Evolutionary conservation across 805 yeast genomes (phyloP).

Genomic region (Saturnispora mendoncae): DNA sequence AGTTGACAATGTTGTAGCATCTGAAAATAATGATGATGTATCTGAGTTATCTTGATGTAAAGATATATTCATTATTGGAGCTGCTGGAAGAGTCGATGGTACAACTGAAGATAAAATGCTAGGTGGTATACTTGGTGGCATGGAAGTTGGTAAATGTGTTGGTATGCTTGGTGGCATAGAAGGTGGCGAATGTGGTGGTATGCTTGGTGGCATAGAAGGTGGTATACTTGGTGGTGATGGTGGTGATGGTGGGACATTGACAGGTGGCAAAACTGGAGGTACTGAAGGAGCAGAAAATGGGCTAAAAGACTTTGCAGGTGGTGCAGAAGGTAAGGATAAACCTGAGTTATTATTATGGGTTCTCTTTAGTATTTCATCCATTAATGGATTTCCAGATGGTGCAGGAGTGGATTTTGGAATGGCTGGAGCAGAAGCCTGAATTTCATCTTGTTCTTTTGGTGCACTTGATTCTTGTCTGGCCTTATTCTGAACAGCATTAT

Average conservation of each 20-base stretch:
- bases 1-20: slow-evolving; percentile 8
- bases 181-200: slow-evolving; percentile 20
- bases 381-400: slow-evolving; percentile 16
- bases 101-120: not conserved
- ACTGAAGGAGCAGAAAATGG: slow-evolving; percentile 12
- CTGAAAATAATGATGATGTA: slow-evolving; percentile 1
- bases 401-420: slow-evolving; percentile 14
- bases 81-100: slow-evolving; percentile 5
- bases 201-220: slow-evolving; percentile 28
- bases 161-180: slow-evolving; percentile 10
- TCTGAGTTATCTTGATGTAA: slow-evolving; percentile 1
- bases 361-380: slow-evolving; percentile 12
- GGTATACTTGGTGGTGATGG: slow-evolving; percentile 1
- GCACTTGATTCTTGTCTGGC: slow-evolving; percentile 22
- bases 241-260: slow-evolving; percentile 11
- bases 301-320: slow-evolving; percentile 23
- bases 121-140: slow-evolving; percentile 26
- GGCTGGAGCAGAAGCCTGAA: slow-evolving; percentile 15
- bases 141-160: slow-evolving; percentile 36
- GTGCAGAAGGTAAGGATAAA: slow-evolving; percentile 37
- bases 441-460: slow-evolving; percentile 15
- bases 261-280: slow-evolving; percentile 8
- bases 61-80: not conserved
- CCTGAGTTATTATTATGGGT: slow-evolving; percentile 22
- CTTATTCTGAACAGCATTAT: slow-evolving; percentile 16